phyloP scores from a whole-genome alignment of 495 filamentous ascomycete genomes.

The Cercophora scortea region DNA sequence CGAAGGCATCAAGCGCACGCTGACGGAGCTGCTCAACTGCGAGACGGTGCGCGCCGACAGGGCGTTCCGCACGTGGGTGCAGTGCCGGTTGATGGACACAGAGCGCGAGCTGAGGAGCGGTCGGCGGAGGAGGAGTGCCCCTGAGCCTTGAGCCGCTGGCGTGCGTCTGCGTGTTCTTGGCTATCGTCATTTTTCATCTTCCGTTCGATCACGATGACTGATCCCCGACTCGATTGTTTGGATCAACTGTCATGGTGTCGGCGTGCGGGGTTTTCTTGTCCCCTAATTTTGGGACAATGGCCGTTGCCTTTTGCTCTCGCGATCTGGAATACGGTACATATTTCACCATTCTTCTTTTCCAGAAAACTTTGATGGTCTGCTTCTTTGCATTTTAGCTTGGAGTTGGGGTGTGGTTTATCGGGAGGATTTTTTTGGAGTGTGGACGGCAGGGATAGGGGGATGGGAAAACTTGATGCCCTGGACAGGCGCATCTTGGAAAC shows the following conservation, averaged over 20 bases:
- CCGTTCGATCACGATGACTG: no score
- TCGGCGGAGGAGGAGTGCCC: conserved; percentile 32
- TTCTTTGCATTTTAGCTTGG: conserved; percentile 9
- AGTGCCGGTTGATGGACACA: conserved; percentile 54
- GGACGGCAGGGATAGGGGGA: no score
- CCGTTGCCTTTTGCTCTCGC: background rate
- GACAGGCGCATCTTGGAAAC: no score
- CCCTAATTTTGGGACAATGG: background rate
- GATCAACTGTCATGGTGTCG: no score
- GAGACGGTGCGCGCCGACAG: conserved; percentile 45
- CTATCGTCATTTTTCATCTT: background rate
- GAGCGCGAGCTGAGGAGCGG: conserved; percentile 50
- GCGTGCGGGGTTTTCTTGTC: no score
- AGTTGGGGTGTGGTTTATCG: conserved; percentile 4
- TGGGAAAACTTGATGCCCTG: no score
- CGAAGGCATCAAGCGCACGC: conserved; percentile 54
- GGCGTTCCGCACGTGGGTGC: conserved; percentile 55
- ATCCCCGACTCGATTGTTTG: no score
- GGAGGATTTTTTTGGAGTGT: no score
- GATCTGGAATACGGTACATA: background rate
- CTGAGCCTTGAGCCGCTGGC: conserved; percentile 10
- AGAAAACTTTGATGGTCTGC: background rate
- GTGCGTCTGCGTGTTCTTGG: background rate
- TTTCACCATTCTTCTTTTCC: background rate
- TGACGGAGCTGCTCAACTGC: conserved; percentile 61